Evolutionary conservation across 305 asterid species (phyloP).

Genomic region (Fraxinus platypoda): DNA sequence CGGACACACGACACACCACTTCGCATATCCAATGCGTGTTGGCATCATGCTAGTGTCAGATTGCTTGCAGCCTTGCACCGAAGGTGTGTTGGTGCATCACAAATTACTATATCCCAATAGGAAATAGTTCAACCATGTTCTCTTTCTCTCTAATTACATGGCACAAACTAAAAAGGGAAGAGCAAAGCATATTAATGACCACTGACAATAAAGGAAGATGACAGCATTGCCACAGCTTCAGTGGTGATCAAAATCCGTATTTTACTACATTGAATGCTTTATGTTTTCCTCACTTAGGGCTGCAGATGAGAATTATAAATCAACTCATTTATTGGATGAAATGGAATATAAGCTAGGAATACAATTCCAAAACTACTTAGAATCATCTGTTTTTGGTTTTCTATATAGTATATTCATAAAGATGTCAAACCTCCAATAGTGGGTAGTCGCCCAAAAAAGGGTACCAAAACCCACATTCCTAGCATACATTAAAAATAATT

Average conservation of each 20-base stretch:
- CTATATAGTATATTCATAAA: neutral
- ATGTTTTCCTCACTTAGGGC: neutral
- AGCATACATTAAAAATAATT: neutral
- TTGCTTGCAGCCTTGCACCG: neutral
- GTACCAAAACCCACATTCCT: neutral
- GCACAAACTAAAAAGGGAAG: neutral
- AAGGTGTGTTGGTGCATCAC: neutral
- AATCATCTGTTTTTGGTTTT: neutral
- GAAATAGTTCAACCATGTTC: neutral
- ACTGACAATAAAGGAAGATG: neutral
- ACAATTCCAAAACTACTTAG: neutral
- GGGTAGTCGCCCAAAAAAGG: neutral
- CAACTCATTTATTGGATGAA: neutral
- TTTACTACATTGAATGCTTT: neutral
- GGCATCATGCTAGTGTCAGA: neutral
- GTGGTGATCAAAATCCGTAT: neutral
- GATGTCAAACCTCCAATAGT: neutral
- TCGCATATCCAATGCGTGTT: neutral
- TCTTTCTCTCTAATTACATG: neutral
- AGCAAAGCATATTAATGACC: neutral
- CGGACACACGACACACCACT: neutral
- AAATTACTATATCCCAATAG: neutral
- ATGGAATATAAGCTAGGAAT: neutral
- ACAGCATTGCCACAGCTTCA: neutral
- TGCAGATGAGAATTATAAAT: neutral